Conservation (phyloP, 139 green algal genomes). For the Coccomyxa sp. region DNA sequence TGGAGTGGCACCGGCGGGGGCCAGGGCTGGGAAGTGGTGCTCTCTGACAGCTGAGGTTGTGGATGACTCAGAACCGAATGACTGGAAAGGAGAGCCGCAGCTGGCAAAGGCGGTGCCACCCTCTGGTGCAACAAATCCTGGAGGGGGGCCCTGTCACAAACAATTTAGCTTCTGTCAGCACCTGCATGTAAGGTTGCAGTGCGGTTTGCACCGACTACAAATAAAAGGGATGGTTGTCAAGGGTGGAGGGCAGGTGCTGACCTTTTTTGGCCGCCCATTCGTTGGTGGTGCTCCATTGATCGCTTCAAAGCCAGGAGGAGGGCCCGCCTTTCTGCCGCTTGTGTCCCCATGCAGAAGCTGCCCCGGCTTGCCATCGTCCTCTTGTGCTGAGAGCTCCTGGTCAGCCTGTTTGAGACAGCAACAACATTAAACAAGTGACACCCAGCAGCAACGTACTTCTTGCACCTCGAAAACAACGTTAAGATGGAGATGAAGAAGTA, state of each 20-base stretch:
- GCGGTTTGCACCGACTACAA: too few species aligned
- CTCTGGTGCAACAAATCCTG: neutral
- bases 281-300: neutral
- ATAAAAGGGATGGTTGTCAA: neutral
- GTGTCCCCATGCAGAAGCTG: too few species aligned
- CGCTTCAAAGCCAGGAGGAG: neutral
- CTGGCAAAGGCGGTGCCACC: neutral
- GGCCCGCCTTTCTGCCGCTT: neutral
- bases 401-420: too few species aligned
- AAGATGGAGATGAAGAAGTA: too few species aligned
- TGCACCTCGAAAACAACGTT: too few species aligned
- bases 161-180: neutral
- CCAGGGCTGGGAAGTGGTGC: neutral
- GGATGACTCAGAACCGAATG: conserved; percentile 3
- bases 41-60: neutral
- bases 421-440: too few species aligned
- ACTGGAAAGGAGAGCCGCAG: conserved; percentile 5
- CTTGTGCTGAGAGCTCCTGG: too few species aligned
- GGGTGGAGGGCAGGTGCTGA: neutral
- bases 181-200: neutral
- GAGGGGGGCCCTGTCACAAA: neutral
- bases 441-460: too few species aligned
- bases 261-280: neutral
- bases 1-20: too few species aligned
- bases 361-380: too few species aligned